These are phyloP conservation scores for Hemileia vastatrix DNA, from an alignment of 1,284 basidiomycete species.

Conservation along the genomic window DNA sequence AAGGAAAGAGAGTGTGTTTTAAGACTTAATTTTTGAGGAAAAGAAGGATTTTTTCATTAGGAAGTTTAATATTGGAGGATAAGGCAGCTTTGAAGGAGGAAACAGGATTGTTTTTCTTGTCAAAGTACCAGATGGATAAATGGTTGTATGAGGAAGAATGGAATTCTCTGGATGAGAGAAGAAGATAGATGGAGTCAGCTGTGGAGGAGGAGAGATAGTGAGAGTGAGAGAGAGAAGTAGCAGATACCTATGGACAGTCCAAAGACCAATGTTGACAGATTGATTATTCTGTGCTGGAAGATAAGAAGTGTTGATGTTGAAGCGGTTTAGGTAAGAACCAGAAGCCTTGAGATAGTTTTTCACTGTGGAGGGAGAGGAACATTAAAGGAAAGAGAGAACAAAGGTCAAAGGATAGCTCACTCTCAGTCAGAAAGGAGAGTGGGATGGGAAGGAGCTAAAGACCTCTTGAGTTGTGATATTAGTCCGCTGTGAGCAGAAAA, in stretches of 20 bases:
- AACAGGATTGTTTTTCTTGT: conserved; percentile 14
- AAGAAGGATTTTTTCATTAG: conserved; percentile 9
- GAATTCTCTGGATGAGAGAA: conserved; percentile 1
- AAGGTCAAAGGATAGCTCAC: no score
- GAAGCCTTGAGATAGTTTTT: conserved; percentile 16
- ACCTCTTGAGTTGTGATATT: no score
- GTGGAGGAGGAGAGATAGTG: background rate
- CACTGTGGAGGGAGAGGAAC: no score
- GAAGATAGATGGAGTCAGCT: background rate
- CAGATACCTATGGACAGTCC: conserved; percentile 16
- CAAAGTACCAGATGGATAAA: conserved; percentile 16
- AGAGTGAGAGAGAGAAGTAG: no score
- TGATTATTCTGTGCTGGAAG: no score
- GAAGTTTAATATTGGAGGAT: conserved; percentile 1
- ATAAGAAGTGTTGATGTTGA: conserved; percentile 14
- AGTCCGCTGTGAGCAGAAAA: no score
- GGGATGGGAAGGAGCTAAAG: no score
- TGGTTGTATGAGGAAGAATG: conserved; percentile 15
- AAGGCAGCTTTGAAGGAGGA: background rate
- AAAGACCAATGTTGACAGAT: conserved; percentile 7
- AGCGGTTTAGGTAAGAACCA: conserved; percentile 19
- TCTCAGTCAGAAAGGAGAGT: no score
- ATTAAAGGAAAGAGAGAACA: no score
- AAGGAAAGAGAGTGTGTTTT: background rate
- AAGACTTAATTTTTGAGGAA: conserved; percentile 19